Conservation (phyloP, 2,329 filamentous ascomycete genomes). For the Fusarium ramigenum region DNA sequence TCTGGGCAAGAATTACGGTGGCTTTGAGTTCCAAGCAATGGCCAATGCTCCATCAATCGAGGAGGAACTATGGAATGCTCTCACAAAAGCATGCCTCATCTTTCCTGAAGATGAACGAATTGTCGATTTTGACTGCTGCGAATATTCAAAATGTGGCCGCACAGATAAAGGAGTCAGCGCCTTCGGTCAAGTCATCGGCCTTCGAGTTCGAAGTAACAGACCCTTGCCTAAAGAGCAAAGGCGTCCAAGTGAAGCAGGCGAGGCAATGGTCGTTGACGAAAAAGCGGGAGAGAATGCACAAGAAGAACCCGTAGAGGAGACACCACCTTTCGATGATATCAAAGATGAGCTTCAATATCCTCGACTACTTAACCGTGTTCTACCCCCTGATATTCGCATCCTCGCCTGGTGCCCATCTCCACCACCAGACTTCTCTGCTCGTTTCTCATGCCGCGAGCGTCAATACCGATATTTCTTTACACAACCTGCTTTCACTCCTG, state of each 20-base stretch:
- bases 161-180: slow-evolving; percentile 95
- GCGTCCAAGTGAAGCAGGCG: slow-evolving; percentile 33
- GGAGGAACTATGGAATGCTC: slow-evolving; percentile 91
- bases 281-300: slow-evolving; percentile 20
- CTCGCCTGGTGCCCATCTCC: slow-evolving; percentile 92
- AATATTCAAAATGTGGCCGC: slow-evolving; percentile 94
- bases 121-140: slow-evolving; percentile 83
- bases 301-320: slow-evolving; percentile 30
- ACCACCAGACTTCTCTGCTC: slow-evolving; percentile 83
- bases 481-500: slow-evolving; percentile 83
- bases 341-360: slow-evolving; percentile 86
- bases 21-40: slow-evolving; percentile 85
- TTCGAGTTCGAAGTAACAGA: slow-evolving; percentile 82
- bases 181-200: slow-evolving; percentile 92
- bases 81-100: slow-evolving; percentile 84
- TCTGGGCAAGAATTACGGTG: slow-evolving; percentile 89
- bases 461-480: slow-evolving; percentile 99
- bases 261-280: slow-evolving; percentile 37
- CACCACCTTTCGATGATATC: slow-evolving; percentile 68
- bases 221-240: slow-evolving; percentile 59
- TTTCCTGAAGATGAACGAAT: slow-evolving; percentile 70
- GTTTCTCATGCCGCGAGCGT: slow-evolving; percentile 91
- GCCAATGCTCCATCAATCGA: slow-evolving; percentile 84
- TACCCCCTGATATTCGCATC: slow-evolving; percentile 89
- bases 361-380: slow-evolving; percentile 82